These are phyloP conservation scores for Aureobasidium sp. DNA, from an alignment of 2,329 filamentous ascomycete species.

Conservation along the genomic window DNA sequence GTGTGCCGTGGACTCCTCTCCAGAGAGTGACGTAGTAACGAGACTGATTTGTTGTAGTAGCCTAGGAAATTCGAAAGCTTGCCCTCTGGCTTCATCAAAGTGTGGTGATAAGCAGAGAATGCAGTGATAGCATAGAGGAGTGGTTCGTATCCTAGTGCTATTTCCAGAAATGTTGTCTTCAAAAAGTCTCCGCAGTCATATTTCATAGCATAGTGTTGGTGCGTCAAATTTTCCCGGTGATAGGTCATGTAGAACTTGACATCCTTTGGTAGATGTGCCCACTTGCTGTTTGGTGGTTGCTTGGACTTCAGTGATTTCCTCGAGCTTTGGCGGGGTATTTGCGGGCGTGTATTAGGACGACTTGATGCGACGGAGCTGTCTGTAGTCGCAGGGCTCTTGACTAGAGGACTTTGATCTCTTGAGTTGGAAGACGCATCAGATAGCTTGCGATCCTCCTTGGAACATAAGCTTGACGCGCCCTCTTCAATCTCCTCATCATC, in stretches of 20 bases:
- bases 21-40: conserved; percentile 61
- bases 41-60: conserved; percentile 86
- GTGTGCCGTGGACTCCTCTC: conserved; percentile 61
- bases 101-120: conserved; percentile 81
- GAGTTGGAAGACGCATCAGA: conserved; percentile 28
- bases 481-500: conserved; percentile 40
- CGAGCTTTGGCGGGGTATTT: conserved; percentile 10
- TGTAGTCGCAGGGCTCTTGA: conserved; percentile 7
- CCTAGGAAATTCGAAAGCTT: conserved; percentile 73
- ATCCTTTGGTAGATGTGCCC: conserved; percentile 42
- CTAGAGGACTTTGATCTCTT: background rate
- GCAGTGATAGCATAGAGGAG: conserved; percentile 79
- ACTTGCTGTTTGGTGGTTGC: conserved; percentile 15
- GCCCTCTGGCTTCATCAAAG: conserved; percentile 59
- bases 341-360: conserved; percentile 8
- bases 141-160: conserved; percentile 69
- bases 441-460: conserved; percentile 24
- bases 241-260: conserved; percentile 74
- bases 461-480: conserved; percentile 20
- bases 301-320: conserved; percentile 12
- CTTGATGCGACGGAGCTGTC: background rate
- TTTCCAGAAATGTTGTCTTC: conserved; percentile 57
- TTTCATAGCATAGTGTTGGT: conserved; percentile 75
- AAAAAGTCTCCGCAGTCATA: conserved; percentile 66
- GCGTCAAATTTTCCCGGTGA: conserved; percentile 66